A percentile compares a stretch with the other conserved stretches of the same genome.
Conservation (phyloP, 2,329 filamentous ascomycete species). For the Raffaelea ambrosiae region DNA sequence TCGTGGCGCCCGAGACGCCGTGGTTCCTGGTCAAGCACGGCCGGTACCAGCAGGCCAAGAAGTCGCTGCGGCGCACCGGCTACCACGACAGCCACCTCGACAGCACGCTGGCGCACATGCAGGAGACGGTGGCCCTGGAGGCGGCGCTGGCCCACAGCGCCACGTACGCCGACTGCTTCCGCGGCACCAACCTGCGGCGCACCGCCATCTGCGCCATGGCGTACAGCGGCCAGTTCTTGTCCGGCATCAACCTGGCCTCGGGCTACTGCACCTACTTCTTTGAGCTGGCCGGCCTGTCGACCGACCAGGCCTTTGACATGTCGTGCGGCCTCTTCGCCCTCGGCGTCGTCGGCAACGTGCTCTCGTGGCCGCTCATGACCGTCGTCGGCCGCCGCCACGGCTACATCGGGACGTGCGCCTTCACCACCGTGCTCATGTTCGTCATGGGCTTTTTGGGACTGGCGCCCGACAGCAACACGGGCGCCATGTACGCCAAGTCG, state of each 20-base stretch:
- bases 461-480: constrained; percentile 29
- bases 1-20: constrained; percentile 9
- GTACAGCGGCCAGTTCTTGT: constrained; percentile 25
- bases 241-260: constrained; percentile 38
- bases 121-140: constrained; percentile 50
- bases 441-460: constrained; percentile 34
- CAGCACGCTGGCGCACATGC: constrained; percentile 37
- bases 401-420: constrained; percentile 11
- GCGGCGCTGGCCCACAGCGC: constrained; percentile 38
- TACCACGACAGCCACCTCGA: constrained; percentile 10
- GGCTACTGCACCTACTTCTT: constrained; percentile 35
- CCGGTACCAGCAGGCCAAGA: constrained; percentile 29
- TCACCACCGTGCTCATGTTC: constrained; percentile 27
- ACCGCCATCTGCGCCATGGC: constrained; percentile 41
- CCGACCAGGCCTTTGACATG: constrained; percentile 27
- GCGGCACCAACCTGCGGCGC: constrained; percentile 37
- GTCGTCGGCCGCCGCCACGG: constrained; percentile 40
- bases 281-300: constrained; percentile 32
- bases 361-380: constrained; percentile 41
- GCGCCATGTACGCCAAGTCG: constrained; percentile 39
- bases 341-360: constrained; percentile 40
- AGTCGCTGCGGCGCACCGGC: constrained; percentile 21
- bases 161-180: constrained; percentile 43
- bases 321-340: constrained; percentile 40
- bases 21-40: constrained; percentile 27